Evolutionary conservation across 2,329 filamentous ascomycete genomes (phyloP).

Genomic region (Alternaria burnsii): DNA sequence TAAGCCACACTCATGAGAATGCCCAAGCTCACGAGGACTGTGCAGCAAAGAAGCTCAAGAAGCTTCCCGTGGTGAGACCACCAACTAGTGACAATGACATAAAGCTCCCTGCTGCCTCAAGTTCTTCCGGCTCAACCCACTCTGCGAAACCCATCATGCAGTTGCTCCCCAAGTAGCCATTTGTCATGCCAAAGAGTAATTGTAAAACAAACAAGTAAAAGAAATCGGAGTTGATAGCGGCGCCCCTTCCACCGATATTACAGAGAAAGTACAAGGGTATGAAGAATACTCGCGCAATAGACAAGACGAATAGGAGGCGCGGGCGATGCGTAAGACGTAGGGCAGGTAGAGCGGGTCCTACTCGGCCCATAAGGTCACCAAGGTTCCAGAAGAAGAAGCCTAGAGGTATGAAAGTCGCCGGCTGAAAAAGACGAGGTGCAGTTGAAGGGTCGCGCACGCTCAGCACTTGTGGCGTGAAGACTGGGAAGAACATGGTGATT

Average conservation of each 20-base stretch:
- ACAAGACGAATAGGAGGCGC: slow-evolving; percentile 70
- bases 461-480: slow-evolving; percentile 73
- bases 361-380: slow-evolving; percentile 81
- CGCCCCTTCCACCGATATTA: slow-evolving; percentile 80
- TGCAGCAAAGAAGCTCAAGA: slow-evolving; percentile 82
- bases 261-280: slow-evolving; percentile 89
- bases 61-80: slow-evolving; percentile 83
- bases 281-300: slow-evolving; percentile 72
- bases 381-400: slow-evolving; percentile 93
- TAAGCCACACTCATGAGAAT: not conserved
- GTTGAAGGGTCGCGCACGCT: slow-evolving; percentile 53
- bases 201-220: slow-evolving; percentile 91
- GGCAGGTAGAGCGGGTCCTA: slow-evolving; percentile 68
- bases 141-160: slow-evolving; percentile 91
- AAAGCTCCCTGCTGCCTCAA: slow-evolving; percentile 89
- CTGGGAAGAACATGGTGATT: slow-evolving; percentile 92
- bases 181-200: slow-evolving; percentile 81
- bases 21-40: slow-evolving; percentile 10
- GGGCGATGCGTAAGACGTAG: slow-evolving; percentile 69
- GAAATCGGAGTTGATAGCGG: slow-evolving; percentile 75
- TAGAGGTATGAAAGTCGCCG: slow-evolving; percentile 84
- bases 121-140: slow-evolving; percentile 82
- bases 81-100: slow-evolving; percentile 92
- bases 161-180: slow-evolving; percentile 84
- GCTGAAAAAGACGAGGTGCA: slow-evolving; percentile 69